Evolutionary conservation across 441 rosid species (phyloP).

Genomic region (Codiaeum variegatum): DNA sequence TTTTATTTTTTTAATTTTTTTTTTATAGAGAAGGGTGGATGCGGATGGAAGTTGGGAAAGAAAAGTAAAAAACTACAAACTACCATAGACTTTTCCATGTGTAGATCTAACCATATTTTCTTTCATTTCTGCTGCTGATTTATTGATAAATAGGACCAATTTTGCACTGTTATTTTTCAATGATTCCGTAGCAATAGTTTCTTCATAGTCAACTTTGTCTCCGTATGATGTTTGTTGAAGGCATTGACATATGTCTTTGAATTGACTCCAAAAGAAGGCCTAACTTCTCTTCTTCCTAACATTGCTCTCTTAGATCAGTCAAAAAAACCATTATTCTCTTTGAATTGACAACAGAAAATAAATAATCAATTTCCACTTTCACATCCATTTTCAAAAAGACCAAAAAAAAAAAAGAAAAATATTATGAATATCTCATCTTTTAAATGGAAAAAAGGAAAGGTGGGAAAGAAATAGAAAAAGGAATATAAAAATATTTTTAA

Average conservation of each 20-base stretch:
- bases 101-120: conserved; percentile 22
- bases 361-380: too few species aligned
- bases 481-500: too few species aligned
- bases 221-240: neutral
- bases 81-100: conserved; percentile 18
- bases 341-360: too few species aligned
- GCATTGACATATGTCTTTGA: neutral
- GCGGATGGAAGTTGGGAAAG: conserved; percentile 12
- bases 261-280: too few species aligned
- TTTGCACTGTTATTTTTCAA: neutral
- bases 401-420: too few species aligned
- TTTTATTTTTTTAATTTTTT: neutral
- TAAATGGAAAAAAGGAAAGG: too few species aligned
- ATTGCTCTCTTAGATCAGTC: too few species aligned
- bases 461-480: too few species aligned
- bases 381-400: too few species aligned
- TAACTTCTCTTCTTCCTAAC: too few species aligned
- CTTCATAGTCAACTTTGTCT: neutral
- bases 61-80: neutral
- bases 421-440: too few species aligned
- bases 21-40: conserved; percentile 7
- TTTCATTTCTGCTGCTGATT: conserved; percentile 11
- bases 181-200: neutral
- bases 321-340: too few species aligned
- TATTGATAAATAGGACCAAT: neutral